These are phyloP conservation scores for Heritiera littoralis DNA, from an alignment of 345 rosid genomes.

Conservation along the genomic window DNA sequence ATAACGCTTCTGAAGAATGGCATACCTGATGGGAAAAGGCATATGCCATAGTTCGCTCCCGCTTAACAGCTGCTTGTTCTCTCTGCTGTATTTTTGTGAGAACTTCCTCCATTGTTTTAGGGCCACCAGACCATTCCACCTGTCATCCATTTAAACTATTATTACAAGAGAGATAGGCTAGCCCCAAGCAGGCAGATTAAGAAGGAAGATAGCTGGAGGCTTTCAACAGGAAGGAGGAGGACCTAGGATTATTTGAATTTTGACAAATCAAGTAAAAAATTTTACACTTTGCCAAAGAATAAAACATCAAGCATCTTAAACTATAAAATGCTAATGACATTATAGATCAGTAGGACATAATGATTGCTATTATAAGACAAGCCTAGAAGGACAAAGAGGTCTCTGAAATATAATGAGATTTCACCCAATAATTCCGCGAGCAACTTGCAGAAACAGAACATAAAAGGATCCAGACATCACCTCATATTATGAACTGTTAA, in stretches of 20 bases:
- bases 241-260: neutral
- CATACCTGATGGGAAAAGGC: slow-evolving; percentile 95
- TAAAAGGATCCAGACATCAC: neutral
- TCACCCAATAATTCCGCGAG: neutral
- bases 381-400: neutral
- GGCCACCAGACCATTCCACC: slow-evolving; percentile 92
- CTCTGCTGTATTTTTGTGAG: slow-evolving; percentile 74
- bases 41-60: slow-evolving; percentile 94
- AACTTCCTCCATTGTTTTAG: slow-evolving; percentile 67
- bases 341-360: neutral
- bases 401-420: neutral
- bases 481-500: neutral
- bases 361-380: neutral
- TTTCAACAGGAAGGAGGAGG: neutral
- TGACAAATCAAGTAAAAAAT: slow-evolving; percentile 14
- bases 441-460: neutral
- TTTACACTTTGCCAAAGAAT: neutral
- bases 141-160: slow-evolving; percentile 33
- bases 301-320: neutral
- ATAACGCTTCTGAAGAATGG: neutral
- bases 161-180: neutral
- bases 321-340: neutral
- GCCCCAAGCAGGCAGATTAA: slow-evolving; percentile 1
- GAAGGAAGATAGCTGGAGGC: neutral
- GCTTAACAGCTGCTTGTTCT: slow-evolving; percentile 87